Evolutionary conservation across 2,329 filamentous ascomycete genomes (phyloP).

Genomic region (Penicillium sp.): DNA sequence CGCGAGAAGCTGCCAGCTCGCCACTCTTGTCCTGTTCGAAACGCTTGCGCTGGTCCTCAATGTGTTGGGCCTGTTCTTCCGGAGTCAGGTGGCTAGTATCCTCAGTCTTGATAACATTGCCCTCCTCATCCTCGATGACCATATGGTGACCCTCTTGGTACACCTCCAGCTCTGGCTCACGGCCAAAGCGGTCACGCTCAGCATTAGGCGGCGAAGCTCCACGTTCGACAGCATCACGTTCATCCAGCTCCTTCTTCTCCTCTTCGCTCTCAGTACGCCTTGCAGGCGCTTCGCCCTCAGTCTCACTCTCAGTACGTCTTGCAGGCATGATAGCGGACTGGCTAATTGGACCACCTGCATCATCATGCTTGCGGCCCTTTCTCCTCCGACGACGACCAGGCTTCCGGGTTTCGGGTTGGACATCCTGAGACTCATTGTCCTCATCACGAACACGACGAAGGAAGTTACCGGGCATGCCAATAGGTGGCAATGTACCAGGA

Average conservation of each 20-base stretch:
- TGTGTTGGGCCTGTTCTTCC: conserved; percentile 60
- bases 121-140: conserved; percentile 78
- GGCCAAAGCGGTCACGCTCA: conserved; percentile 31
- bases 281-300: conserved; percentile 6
- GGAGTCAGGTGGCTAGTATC: conserved; percentile 46
- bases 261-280: conserved; percentile 13
- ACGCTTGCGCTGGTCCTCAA: conserved; percentile 45
- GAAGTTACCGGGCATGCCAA: conserved; percentile 70
- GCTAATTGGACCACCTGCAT: conserved; percentile 79
- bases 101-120: conserved; percentile 72
- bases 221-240: conserved; percentile 29
- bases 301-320: conserved; percentile 35
- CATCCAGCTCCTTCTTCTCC: conserved; percentile 22
- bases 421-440: conserved; percentile 55
- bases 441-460: conserved; percentile 74
- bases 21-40: conserved; percentile 52
- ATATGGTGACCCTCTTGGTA: conserved; percentile 77
- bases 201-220: conserved; percentile 39
- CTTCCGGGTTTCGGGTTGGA: conserved; percentile 52
- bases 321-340: conserved; percentile 82
- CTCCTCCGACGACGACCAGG: conserved; percentile 49
- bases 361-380: conserved; percentile 66
- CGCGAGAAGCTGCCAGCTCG: conserved; percentile 46
- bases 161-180: conserved; percentile 55
- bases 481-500: conserved; percentile 66